Base-by-base conservation (phyloP, 139 green algal species). In the Mesotaenium endlicherianum region DNA sequence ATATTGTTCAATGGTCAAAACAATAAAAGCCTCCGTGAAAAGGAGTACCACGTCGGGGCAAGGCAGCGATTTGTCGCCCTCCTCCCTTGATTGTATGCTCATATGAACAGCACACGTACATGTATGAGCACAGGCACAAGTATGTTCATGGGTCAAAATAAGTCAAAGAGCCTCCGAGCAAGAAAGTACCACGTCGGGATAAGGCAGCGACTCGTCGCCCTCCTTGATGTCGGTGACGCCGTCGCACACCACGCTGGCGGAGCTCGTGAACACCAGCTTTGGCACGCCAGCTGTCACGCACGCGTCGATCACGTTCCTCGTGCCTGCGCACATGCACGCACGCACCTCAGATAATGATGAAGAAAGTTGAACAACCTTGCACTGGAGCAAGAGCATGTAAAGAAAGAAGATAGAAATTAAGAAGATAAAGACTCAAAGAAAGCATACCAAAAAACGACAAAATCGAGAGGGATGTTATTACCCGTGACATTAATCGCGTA, bases 181-280 rank as follows among this genome's bases (percentile, higher is more conserved):
- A 26, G n/a, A 34, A 16, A 2, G 8, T n/a, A 84, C 77, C 80
- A 80, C 77, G 40, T 82, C 47, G 16, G 82, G 45, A 69, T 88
- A 88, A 14, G 75, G 75, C 79, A 87, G 38, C 20, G 57, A 50
- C 64, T 87, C 82, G 49, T 87, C 80, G 20, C 77, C 82, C 3
- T 83, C n/a, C 57, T 40, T n/a, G 50, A 87, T 87, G 49, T 86
- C 80, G 20, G 26, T 17, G 8, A 11, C 14, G 14, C 81, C 81
- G 42, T 87, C 77, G 55, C 88, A 87, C 75, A 87, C 81, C 0
- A 87, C 78, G 55, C 57, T 80, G 26, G 81, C 81, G 0, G 58
- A 71, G 55, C 57, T 80, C 20, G 81, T 87, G 79, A 59, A 87
- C 26, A 87, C 34, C 0, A 87, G 79, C 55, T 80, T 86, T 5